Conservation (phyloP, 1,284 basidiomycete genomes). For the Crucibulum cyathiforme region DNA sequence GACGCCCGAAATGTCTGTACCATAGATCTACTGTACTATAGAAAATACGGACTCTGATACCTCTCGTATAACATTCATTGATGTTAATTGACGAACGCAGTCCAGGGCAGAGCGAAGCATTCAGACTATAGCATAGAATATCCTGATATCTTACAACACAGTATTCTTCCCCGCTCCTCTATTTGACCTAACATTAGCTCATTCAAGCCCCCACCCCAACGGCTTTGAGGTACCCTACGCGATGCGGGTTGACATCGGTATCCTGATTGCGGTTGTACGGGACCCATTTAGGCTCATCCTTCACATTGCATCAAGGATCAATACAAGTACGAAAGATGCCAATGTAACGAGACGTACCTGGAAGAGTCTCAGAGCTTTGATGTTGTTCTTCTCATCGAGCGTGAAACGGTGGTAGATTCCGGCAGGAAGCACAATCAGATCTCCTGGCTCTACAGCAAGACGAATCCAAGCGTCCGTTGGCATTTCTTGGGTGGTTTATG, state of each 20-base stretch:
- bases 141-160: no score
- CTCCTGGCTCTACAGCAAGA: constrained; percentile 69
- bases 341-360: constrained; percentile 49
- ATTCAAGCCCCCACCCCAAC: background rate
- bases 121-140: no score
- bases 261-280: constrained; percentile 63
- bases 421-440: constrained; percentile 45
- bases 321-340: no score
- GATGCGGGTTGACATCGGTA: constrained; percentile 62
- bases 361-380: constrained; percentile 81
- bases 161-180: no score
- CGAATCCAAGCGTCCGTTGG: constrained; percentile 77
- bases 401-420: constrained; percentile 91
- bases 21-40: no score
- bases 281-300: constrained; percentile 85
- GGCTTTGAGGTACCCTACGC: constrained; percentile 2
- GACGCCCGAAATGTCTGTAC: no score
- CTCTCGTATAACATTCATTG: no score
- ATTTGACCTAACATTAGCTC: no score
- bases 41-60: no score
- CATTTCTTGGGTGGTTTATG: constrained; percentile 43
- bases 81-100: no score
- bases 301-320: constrained; percentile 1
- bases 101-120: no score
- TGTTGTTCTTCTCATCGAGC: constrained; percentile 70